Percentiles rank a stretch among this genome's conserved stretches.
Conservation (phyloP, 2,329 filamentous ascomycete genomes). For the Talaromyces marneffei region DNA sequence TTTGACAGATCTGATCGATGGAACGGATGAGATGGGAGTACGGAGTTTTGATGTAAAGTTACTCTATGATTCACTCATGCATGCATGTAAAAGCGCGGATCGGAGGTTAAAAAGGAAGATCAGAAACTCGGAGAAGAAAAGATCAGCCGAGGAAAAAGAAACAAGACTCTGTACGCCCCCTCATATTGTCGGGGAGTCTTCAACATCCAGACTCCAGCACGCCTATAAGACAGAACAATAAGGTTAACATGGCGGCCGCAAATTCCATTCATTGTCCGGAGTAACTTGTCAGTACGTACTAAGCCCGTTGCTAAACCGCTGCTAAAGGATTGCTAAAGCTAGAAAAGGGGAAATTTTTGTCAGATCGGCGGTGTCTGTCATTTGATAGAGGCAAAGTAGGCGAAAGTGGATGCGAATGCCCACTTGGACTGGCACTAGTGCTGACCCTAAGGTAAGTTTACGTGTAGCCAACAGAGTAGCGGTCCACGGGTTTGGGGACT, state of each 20-base stretch:
- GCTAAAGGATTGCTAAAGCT: not conserved
- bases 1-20: constrained; percentile 5
- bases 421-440: not conserved
- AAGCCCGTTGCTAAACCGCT: not conserved
- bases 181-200: not conserved
- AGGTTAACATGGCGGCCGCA: not conserved
- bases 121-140: not conserved
- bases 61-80: not conserved
- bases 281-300: not conserved
- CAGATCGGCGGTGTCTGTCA: not conserved
- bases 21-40: not conserved
- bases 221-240: not conserved
- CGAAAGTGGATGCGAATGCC: not conserved
- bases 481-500: not conserved
- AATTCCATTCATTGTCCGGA: not conserved
- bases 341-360: not conserved
- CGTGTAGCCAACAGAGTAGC: not conserved
- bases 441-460: not conserved
- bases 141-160: not conserved
- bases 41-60: not conserved
- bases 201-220: not conserved
- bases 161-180: not conserved
- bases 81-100: not conserved
- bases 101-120: not conserved
- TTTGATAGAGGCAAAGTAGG: not conserved